Conservation (phyloP, 495 filamentous ascomycete genomes). For the Collariella sp. region DNA sequence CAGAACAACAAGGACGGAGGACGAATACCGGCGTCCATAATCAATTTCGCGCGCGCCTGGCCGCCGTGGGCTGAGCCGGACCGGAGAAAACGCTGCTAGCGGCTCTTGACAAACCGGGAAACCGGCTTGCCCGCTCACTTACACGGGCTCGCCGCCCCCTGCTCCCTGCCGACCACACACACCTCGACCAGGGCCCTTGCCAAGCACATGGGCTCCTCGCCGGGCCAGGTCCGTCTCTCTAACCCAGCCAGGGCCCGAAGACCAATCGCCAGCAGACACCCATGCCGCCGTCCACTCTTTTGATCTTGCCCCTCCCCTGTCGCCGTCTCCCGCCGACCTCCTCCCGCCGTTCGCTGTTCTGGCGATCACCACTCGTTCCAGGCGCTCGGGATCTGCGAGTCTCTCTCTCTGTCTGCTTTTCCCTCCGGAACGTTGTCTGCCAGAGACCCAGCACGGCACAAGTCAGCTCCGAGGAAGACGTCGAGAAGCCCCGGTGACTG, state of each 20-base stretch:
- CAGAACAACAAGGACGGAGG: no score
- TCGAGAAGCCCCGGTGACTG: neutral
- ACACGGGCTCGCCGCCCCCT: conserved; percentile 12
- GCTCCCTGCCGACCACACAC: conserved; percentile 4
- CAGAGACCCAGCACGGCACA: neutral
- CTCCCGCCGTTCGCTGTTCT: conserved; percentile 1
- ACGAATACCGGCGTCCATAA: no score
- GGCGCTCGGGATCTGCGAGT: neutral
- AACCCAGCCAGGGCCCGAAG: neutral
- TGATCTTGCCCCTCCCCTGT: conserved; percentile 16
- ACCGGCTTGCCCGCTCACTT: conserved; percentile 13
- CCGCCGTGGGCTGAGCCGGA: neutral
- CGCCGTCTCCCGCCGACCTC: neutral
- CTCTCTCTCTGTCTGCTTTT: neutral
- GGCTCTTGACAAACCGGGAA: conserved; percentile 8
- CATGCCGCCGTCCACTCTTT: conserved; percentile 9
- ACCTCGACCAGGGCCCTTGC: conserved; percentile 1
- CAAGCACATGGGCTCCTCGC: conserved; percentile 12
- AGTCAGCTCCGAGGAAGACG: neutral
- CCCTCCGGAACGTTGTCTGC: neutral
- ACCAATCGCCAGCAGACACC: conserved; percentile 13
- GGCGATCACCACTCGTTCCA: conserved; percentile 9
- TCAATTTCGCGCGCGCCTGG: no score
- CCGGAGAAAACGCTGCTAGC: neutral
- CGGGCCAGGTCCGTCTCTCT: neutral